Percentiles rank a stretch among this genome's conserved stretches.
Evolutionary conservation across 75 land plant genomes (phyloP).

Genomic region (Selaginella tamariscina): DNA sequence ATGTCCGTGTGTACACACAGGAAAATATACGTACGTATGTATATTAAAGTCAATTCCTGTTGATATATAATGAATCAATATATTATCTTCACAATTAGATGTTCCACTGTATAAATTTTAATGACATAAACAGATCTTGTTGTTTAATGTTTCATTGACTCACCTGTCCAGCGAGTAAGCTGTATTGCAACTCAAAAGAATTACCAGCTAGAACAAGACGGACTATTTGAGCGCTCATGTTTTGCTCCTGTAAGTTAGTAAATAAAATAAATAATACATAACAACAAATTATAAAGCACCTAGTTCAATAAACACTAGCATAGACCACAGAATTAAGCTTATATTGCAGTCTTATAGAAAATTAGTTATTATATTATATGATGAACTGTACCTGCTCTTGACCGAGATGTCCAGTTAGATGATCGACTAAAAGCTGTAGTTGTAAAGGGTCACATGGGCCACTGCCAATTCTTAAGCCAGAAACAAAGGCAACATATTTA

Average conservation of each 20-base stretch:
- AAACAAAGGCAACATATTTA: constrained; percentile 77
- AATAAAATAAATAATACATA: constrained; percentile 2
- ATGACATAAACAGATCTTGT: too few species aligned
- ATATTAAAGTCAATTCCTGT: too few species aligned
- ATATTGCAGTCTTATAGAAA: too few species aligned
- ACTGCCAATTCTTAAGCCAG: constrained; percentile 70
- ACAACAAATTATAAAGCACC: too few species aligned
- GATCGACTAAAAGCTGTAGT: constrained; percentile 89
- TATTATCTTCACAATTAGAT: too few species aligned
- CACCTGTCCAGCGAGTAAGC: constrained; percentile 71
- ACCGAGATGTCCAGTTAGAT: constrained; percentile 87
- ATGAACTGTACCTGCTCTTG: constrained; percentile 53
- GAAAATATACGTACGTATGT: too few species aligned
- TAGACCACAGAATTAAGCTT: too few species aligned
- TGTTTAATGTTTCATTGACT: not conserved
- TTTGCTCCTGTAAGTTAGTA: constrained; percentile 57
- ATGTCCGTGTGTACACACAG: too few species aligned
- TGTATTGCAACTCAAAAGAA: constrained; percentile 57
- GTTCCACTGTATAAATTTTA: too few species aligned
- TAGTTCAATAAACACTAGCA: too few species aligned
- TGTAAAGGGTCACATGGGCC: constrained; percentile 60
- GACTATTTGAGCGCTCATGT: constrained; percentile 66
- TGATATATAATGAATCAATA: too few species aligned
- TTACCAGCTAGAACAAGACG: constrained; percentile 85
- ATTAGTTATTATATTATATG: not conserved